phyloP scores from a whole-genome alignment of 176 grass and related monocot species.

The Secale cereale region DNA sequence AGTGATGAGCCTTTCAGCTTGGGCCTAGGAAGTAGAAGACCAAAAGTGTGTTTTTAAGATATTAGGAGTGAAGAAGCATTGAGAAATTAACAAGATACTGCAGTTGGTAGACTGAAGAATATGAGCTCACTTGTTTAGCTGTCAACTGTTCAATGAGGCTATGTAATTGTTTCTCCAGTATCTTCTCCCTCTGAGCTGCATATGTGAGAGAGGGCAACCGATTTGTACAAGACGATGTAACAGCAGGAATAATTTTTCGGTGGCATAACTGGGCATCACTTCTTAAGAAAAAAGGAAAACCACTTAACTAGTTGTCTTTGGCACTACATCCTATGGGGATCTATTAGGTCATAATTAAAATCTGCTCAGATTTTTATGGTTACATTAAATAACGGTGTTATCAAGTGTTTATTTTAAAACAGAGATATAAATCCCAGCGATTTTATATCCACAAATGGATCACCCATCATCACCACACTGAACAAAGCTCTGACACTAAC shows the following conservation, averaged over 20 bases:
- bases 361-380: background rate
- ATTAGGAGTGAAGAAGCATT: background rate
- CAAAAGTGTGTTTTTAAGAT: background rate
- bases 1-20: constrained; percentile 67
- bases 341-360: background rate
- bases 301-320: background rate
- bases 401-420: background rate
- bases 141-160: constrained; percentile 93
- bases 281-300: background rate
- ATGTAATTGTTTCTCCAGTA: constrained; percentile 83
- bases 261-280: background rate
- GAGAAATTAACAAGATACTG: background rate
- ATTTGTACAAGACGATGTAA: background rate
- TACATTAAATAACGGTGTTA: background rate
- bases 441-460: background rate
- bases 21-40: constrained; percentile 39
- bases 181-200: constrained; percentile 90
- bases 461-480: background rate
- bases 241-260: background rate
- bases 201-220: constrained; percentile 18
- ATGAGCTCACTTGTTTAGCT: constrained; percentile 68
- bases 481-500: background rate
- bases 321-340: background rate
- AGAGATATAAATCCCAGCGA: background rate
- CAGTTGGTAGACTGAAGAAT: background rate